Evolutionary conservation across 1,284 basidiomycete species (phyloP).

Genomic region (Cryptococcus sp.): DNA sequence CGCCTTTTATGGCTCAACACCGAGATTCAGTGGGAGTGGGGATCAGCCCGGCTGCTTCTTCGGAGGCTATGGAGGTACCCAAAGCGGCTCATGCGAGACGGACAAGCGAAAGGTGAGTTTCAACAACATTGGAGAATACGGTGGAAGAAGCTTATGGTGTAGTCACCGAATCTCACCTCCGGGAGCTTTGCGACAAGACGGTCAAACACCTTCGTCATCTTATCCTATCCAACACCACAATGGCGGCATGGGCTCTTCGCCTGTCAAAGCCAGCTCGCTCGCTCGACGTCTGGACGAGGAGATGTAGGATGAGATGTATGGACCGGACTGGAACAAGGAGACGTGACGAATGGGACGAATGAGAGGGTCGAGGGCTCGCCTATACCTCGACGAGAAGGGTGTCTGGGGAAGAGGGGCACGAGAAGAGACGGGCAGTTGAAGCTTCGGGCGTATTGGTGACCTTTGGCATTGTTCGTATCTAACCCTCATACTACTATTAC

Average conservation of each 20-base stretch:
- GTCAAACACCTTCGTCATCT: slow-evolving; percentile 24
- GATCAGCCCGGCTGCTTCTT: slow-evolving; percentile 34
- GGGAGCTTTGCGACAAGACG: slow-evolving; percentile 31
- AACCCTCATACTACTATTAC: neutral
- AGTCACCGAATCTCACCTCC: slow-evolving; percentile 39
- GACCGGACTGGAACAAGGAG: neutral
- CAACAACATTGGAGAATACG: neutral
- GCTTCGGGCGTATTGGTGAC: too few species aligned
- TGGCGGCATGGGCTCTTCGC: slow-evolving; percentile 31
- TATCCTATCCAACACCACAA: slow-evolving; percentile 40
- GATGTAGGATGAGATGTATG: slow-evolving; percentile 2
- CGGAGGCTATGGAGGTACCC: slow-evolving; percentile 37
- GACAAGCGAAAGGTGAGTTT: slow-evolving; percentile 35
- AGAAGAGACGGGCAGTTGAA: too few species aligned
- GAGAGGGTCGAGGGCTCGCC: too few species aligned
- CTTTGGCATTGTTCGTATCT: too few species aligned
- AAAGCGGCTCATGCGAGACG: slow-evolving; percentile 18
- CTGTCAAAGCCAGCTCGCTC: slow-evolving; percentile 43
- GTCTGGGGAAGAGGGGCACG: too few species aligned
- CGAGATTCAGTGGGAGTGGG: slow-evolving; percentile 33
- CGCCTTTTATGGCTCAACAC: slow-evolving; percentile 1
- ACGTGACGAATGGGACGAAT: neutral
- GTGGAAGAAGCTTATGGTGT: slow-evolving; percentile 1
- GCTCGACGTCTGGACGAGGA: slow-evolving; percentile 39
- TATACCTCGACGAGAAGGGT: too few species aligned